Evolutionary conservation across 2,329 filamentous ascomycete genomes (phyloP), one percentile per base, ranked within the genome.

Genomic region (Davidsoniella neocaledoniae): DNA sequence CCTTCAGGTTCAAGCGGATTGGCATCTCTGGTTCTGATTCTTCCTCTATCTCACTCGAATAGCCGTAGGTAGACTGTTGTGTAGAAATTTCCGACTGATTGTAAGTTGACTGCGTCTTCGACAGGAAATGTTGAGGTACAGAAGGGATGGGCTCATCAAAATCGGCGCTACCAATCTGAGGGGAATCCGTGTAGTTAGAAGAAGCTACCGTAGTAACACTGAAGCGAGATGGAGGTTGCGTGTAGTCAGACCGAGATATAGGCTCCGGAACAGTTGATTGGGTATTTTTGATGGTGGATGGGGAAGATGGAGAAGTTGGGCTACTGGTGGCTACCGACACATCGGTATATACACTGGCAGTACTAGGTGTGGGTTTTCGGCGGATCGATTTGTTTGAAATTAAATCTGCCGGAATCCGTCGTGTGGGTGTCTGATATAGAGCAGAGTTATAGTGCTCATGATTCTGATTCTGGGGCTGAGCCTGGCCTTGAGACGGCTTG

Each of bases 201-300:
- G 76, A 74, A 21, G 72, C 69, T 57, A 74, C 78, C 2, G 77
- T 81, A 6, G 75, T 79, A 54, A 74, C 66, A 62, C 77, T 83
- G 61, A 81, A 83, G 43, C 74, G 73, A 45, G 77, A 81, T 2
- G 66, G 62, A 5, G 75, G 74, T 51, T 75, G 71, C 10, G 65
- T 62, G 66, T 69, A 71, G 37, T 41, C 42, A 42, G 46, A 37
- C 6, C 70, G 51, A 16, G 25, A 14, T 8, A 8, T 43, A 12
- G 39, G 43, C 51, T 54, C 41, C 50, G 52, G 5, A 53, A 44
- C 5, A 51, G 53, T 26, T 53, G 46, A 50, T n/a, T 57, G 54
- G 7, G 54, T 42, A 43, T 12, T 19, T 10, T 10, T 5, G 10
- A 5, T 26, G 44, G 17, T 21, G 10, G 17, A 36, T 14, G 14